Conservation (phyloP, 169 alveolate species). For the Babesia bovis region DNA sequence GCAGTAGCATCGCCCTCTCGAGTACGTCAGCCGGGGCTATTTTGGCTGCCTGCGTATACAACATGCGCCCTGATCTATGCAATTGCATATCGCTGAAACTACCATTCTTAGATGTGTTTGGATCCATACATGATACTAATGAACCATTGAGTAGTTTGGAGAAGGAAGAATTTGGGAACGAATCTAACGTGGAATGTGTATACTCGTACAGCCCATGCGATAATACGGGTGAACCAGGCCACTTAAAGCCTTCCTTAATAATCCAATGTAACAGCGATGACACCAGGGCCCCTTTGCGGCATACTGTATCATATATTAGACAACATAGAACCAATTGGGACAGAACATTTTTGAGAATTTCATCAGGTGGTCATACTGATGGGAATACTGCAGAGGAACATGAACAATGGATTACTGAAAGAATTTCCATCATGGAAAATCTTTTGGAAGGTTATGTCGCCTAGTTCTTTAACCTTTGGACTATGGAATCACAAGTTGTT, state of each 20-base stretch:
- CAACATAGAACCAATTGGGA: not conserved
- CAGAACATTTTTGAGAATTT: constrained; percentile 23
- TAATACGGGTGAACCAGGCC: not conserved
- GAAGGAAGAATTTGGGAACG: constrained; percentile 67
- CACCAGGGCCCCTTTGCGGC: constrained; percentile 57
- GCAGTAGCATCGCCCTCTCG: constrained; percentile 31
- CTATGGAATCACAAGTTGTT: too few relatives aligned
- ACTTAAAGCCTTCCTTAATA: constrained; percentile 30
- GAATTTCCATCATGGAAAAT: constrained; percentile 32
- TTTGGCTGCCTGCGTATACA: constrained; percentile 55
- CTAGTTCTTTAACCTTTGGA: too few relatives aligned
- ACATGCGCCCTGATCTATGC: constrained; percentile 64
- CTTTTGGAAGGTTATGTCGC: too few relatives aligned
- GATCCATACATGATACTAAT: constrained; percentile 22
- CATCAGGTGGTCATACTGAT: constrained; percentile 31
- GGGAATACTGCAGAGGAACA: constrained; percentile 21
- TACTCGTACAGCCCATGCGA: constrained; percentile 59
- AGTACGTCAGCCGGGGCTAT: constrained; percentile 58
- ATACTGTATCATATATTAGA: constrained; percentile 20
- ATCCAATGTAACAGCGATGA: constrained; percentile 49
- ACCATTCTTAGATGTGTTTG: constrained; percentile 68
- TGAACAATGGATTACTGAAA: constrained; percentile 18
- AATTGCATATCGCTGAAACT: constrained; percentile 49
- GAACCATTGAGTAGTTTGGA: constrained; percentile 60
- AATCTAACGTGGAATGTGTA: constrained; percentile 12